Evolutionary conservation across 257 asterid species (phyloP), one percentile per base, ranked within the genome.

Genomic region (Fraxinus quadrangulata): DNA sequence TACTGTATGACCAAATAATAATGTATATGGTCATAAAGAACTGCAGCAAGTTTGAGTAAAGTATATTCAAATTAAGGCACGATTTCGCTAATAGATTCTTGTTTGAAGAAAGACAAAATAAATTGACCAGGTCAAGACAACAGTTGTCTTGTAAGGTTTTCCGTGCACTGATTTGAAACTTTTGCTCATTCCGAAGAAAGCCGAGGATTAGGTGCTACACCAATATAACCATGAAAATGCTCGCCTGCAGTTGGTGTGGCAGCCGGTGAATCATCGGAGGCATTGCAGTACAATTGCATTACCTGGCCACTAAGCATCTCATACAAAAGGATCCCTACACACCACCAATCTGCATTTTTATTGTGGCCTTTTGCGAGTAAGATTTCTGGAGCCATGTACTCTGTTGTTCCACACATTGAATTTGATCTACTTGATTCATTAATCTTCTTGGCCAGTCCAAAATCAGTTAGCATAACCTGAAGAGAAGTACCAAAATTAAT

Each of bases 241-340:
- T 88, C 98, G 39, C 92, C 94, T 4, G 96, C 75, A 2, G 97
- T 94, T 6, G 98, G 98, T 4, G 97, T 94, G 6, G 97, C 78
- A 71, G 97, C 96, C 16, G 97, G 97, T 17, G 98, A 92, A 86
- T 94, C 98, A 28, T 92, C 96, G 1, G 89, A 56, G 98, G 96
- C 98, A 94, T 94, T 6, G 88, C 77, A 3, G 97, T 94, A 97
- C 98, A 34, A 24, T 67, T 39, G 69, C 33, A 61, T 61, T 76
- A 94, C 98, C 98, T 94, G 84, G 81, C 98, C 98, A 72, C 83
- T 87, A 45, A 92, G 90, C 98, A 94, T 94, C 86, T 94, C 98
- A 82, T 84, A 94, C 85, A 94, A 66, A 82, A 94, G 97, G 70
- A 94, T 87, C 78, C 98, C 98, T 49, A 89, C 79, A 19, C 98